Base-by-base conservation (phyloP, 176 grass and related monocot species). In the Oryza brachyantha region DNA sequence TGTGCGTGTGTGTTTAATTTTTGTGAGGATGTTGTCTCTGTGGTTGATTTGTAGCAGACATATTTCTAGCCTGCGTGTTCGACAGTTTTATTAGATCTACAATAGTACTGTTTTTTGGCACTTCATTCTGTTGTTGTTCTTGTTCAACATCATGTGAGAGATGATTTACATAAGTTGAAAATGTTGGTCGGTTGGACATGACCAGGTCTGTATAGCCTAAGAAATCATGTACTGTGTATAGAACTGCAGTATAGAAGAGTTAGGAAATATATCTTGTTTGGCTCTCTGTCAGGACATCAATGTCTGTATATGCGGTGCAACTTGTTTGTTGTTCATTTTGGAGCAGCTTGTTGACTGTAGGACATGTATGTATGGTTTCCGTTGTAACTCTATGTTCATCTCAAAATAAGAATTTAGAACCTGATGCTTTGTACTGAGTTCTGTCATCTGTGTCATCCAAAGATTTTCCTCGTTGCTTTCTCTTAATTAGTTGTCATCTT, bases 91-190 rank as follows among this genome's bases (percentile, higher is more conserved):
- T 13, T 13, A 64, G 31, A 13, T 69, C 16, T 61, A 29, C 24
- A 14, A 29, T 19, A 12, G 11, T 69, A 19, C 5, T 54, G 31
- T 27, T 31, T 14, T 11, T 40, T 25, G 10, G 13, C 42, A 45
- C 42, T 45, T 13, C 1, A 39, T 17, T 36, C 27, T 16, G 5
- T 1, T 45, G n/a, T 42, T 24, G n/a, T 19, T 81, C 3, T 42
- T 24, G n/a, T 19, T 81, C 3, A 29, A 19, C 26, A 64, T 70
- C 10, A 11, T 46, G 0, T 63, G 31, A 32, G 60, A 70, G 5
- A 54, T 64, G 25, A 17, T 70, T 50, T 76, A 21, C 54, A 34
- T 11, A 66, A 83, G 68, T 42, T 73, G 59, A 42, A 42, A 43
- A 0, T 43, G 3, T 43, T 43, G 0, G 3, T 43, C 41, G 13